Percentiles rank a stretch among this genome's conserved stretches.
Conservation (phyloP, 106 monocot genomes). For the Apostasia ramifera region DNA sequence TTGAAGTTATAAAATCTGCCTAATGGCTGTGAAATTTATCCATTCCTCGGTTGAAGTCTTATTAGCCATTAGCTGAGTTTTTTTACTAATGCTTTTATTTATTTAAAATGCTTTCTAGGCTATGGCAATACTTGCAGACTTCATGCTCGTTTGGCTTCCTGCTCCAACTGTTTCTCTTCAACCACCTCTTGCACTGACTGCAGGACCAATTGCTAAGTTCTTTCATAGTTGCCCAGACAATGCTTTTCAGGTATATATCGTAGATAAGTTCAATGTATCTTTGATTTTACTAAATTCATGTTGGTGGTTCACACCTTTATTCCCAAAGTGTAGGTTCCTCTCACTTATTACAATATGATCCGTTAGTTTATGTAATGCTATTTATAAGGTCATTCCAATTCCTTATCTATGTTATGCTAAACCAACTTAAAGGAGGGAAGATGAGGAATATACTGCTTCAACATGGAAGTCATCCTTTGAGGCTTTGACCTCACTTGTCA, state of each 20-base stretch:
- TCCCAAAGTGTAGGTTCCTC: neutral
- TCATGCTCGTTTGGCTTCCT: conserved; percentile 85
- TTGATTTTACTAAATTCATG: neutral
- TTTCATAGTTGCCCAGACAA: conserved; percentile 66
- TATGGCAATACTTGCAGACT: conserved; percentile 75
- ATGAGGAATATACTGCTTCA: too few relatives aligned
- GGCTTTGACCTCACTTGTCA: too few relatives aligned
- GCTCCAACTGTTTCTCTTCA: conserved; percentile 66
- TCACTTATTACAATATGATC: too few relatives aligned
- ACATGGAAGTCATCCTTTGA: too few relatives aligned
- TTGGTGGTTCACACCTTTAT: neutral
- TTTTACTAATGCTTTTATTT: neutral
- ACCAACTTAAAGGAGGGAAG: too few relatives aligned
- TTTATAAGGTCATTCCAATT: neutral
- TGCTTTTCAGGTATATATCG: conserved; percentile 51
- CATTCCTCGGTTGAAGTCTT: too few relatives aligned
- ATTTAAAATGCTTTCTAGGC: conserved; percentile 16
- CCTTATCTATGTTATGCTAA: too few relatives aligned
- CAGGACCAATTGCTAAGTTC: conserved; percentile 58
- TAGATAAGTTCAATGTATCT: too few relatives aligned
- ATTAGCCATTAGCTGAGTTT: too few relatives aligned
- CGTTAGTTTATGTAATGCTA: too few relatives aligned
- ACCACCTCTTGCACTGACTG: conserved; percentile 45
- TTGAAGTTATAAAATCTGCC: too few relatives aligned
- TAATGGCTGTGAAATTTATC: too few relatives aligned